Percentiles rank a stretch among this genome's conserved stretches.
Evolutionary conservation across 2,329 filamentous ascomycete species (phyloP).

Genomic region (Pseudogymnoascus sp.): DNA sequence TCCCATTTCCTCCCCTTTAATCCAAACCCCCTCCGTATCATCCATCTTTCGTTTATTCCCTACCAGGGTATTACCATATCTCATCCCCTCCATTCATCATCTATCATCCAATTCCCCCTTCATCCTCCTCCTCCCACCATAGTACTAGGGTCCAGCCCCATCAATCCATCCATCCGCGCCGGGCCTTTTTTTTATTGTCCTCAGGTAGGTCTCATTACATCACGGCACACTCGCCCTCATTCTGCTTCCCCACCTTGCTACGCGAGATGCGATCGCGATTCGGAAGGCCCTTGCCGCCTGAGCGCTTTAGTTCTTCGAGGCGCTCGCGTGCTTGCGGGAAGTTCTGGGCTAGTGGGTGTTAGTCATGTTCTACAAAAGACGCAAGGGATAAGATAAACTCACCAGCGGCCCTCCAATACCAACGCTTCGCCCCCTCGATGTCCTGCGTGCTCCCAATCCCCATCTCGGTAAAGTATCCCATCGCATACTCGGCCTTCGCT

Average conservation of each 20-base stretch:
- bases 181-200: background rate
- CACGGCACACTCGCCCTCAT: constrained; percentile 78
- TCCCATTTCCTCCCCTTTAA: background rate
- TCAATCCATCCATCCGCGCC: background rate
- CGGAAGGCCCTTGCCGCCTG: constrained; percentile 62
- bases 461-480: constrained; percentile 95
- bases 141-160: background rate
- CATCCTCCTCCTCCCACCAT: background rate
- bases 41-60: background rate
- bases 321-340: constrained; percentile 89
- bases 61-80: background rate
- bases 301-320: constrained; percentile 81
- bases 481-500: constrained; percentile 92
- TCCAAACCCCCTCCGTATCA: background rate
- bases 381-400: constrained; percentile 37
- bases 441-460: constrained; percentile 83
- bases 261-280: constrained; percentile 71
- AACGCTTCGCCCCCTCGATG: constrained; percentile 90
- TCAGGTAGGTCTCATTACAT: constrained; percentile 50
- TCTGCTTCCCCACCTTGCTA: constrained; percentile 71
- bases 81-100: background rate
- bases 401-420: constrained; percentile 98
- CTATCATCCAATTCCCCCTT: background rate
- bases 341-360: constrained; percentile 61
- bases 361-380: constrained; percentile 11